Evolutionary conservation across 1,139 yeast species (phyloP), one percentile per base, ranked within the genome.

Genomic region (Pichia sp.): DNA sequence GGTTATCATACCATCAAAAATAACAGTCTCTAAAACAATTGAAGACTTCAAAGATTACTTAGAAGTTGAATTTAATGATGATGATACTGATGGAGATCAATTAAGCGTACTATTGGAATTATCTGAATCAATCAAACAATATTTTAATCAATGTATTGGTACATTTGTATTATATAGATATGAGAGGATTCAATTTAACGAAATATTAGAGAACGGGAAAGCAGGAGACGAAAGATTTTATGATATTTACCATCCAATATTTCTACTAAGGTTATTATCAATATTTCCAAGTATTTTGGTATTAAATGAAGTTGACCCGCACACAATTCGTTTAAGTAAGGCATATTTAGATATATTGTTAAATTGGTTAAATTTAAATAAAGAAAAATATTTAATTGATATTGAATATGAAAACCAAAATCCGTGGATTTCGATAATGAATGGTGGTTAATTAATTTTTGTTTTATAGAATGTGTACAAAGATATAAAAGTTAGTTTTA

Each of bases 151-250:
- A 58, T 74, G 87, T 0, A 67, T 91, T 47, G 89, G 96, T 9
- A 76, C 85, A 51, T 72, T 87, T 48, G 70, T 93, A 30, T 76
- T 93, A 8, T 93, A 93, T 70, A 78, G 95, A 56, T 85, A 84
- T 60, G 99, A 93, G 67, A 74, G 96, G 54, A 79, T 86, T 56
- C 98, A 93, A 67, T 89, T 80, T 62, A 75, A 83, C 52, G 80
- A 84, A 50, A 65, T 85, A 42, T 18, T 53, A 13, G 39, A 36
- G 8, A 19, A 11, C 9, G 14, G 18, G 18, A n/a, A 33, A 9
- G 11, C 39, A 14, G 29, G 42, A 2, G 47, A 46, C 28, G 18
- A 41, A 3, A 27, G 18, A n/a, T 11, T 71, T 67, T 58, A 63
- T 64, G 73, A 76, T 7, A 68, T 84, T 0, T 93, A 91, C 65